These are phyloP conservation scores for Fusarium anguioides DNA, from an alignment of 2,329 filamentous ascomycete species.

Conservation along the genomic window DNA sequence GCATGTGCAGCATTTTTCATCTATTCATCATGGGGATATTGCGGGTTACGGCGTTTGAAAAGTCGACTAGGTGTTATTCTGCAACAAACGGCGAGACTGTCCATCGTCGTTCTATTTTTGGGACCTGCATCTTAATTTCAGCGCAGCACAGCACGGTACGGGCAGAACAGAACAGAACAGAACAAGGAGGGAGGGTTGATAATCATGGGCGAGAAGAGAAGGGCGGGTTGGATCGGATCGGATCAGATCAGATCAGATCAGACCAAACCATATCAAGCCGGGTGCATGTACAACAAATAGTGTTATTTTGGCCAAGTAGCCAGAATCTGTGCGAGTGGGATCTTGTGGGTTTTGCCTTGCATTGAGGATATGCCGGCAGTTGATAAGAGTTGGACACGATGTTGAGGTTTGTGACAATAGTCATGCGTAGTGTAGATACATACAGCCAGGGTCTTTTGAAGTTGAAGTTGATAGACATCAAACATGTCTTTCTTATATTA, in stretches of 20 bases:
- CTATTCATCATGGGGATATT: constrained; percentile 35
- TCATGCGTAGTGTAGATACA: constrained; percentile 28
- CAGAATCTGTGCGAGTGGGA: constrained; percentile 10
- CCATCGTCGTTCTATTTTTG: constrained; percentile 25
- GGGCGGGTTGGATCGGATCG: constrained; percentile 3
- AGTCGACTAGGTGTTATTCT: constrained; percentile 38
- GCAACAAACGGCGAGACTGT: constrained; percentile 30
- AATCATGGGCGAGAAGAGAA: constrained; percentile 8
- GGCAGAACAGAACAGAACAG: not conserved
- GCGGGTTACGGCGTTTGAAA: constrained; percentile 42
- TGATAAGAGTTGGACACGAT: constrained; percentile 25
- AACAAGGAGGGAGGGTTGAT: constrained; percentile 13
- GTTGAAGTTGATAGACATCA: constrained; percentile 12
- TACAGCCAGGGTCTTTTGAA: constrained; percentile 19
- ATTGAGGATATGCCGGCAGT: constrained; percentile 8
- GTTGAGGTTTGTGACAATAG: constrained; percentile 17
- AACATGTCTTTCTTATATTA: constrained; percentile 1
- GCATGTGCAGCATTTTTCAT: constrained; percentile 37
- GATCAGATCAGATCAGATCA: too few species aligned
- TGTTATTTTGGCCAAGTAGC: constrained; percentile 1
- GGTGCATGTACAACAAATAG: constrained; percentile 20
- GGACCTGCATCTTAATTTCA: constrained; percentile 37
- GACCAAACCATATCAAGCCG: not conserved
- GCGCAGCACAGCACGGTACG: constrained; percentile 7
- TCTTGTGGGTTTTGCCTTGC: constrained; percentile 15